These are phyloP conservation scores for Daedaleopsis sinensis DNA, from an alignment of 768 basidiomycete species.

Conservation along the genomic window DNA sequence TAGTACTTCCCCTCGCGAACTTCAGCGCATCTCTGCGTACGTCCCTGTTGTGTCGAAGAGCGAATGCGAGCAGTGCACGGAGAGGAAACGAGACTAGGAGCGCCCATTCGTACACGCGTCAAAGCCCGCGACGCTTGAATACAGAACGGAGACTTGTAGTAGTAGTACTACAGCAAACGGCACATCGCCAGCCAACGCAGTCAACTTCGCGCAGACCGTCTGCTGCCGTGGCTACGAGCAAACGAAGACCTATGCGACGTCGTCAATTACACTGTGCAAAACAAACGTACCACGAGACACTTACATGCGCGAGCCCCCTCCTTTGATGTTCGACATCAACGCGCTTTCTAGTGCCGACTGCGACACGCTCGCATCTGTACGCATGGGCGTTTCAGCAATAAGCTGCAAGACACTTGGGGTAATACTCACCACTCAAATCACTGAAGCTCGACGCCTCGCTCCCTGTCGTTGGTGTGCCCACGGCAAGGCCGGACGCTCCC, in stretches of 20 bases:
- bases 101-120: too few relatives aligned
- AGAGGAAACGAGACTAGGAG: too few relatives aligned
- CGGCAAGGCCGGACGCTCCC: slow-evolving; percentile 38
- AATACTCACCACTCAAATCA: slow-evolving; percentile 74
- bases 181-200: not conserved
- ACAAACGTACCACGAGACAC: slow-evolving; percentile 32
- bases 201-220: slow-evolving; percentile 15
- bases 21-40: too few relatives aligned
- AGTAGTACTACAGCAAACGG: not conserved
- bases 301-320: slow-evolving; percentile 70
- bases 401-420: not conserved
- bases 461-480: slow-evolving; percentile 61
- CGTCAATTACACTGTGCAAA: not conserved
- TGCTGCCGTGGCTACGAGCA: slow-evolving; percentile 24
- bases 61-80: too few relatives aligned
- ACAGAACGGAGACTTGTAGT: too few relatives aligned
- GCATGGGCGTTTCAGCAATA: not conserved
- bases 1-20: too few relatives aligned
- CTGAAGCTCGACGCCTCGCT: slow-evolving; percentile 85
- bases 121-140: too few relatives aligned
- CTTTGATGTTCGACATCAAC: slow-evolving; percentile 72
- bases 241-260: slow-evolving; percentile 25
- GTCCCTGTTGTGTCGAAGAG: too few relatives aligned
- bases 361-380: slow-evolving; percentile 70
- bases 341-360: slow-evolving; percentile 83